Evolutionary conservation across 2,329 filamentous ascomycete genomes (phyloP).

Genomic region (Diaporthe batatas): DNA sequence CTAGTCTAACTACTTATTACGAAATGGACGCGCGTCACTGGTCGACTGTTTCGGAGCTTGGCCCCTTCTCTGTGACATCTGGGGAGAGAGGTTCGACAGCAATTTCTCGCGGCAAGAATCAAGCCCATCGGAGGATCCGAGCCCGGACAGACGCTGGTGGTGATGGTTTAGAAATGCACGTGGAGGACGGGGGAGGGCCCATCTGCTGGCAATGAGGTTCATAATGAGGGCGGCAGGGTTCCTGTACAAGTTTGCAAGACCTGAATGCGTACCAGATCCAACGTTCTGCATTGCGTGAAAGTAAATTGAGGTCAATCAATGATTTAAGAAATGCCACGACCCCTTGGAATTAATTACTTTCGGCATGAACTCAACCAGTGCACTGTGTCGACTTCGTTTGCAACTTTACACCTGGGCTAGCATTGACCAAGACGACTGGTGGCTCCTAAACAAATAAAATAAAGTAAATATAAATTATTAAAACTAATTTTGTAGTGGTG

Average conservation of each 20-base stretch:
- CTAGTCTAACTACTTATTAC: background rate
- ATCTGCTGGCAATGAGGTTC: no score
- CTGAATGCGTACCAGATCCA: background rate
- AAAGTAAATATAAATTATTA: no score
- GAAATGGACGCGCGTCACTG: conserved; percentile 26
- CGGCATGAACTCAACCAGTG: background rate
- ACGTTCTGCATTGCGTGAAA: background rate
- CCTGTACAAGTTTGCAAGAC: background rate
- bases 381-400: background rate
- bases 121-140: background rate
- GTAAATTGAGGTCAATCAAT: no score
- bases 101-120: background rate
- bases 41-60: conserved; percentile 7
- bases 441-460: no score
- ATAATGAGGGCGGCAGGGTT: background rate
- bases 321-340: background rate
- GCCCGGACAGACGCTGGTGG: background rate
- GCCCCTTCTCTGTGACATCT: conserved; percentile 6
- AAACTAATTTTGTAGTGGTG: no score
- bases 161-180: no score
- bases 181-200: no score
- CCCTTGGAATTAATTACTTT: background rate
- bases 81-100: background rate
- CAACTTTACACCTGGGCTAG: no score
- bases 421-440: no score